These are phyloP conservation scores for Lichtheimia ornata DNA, from an alignment of 371 early-diverging fungal species.

Conservation along the genomic window DNA sequence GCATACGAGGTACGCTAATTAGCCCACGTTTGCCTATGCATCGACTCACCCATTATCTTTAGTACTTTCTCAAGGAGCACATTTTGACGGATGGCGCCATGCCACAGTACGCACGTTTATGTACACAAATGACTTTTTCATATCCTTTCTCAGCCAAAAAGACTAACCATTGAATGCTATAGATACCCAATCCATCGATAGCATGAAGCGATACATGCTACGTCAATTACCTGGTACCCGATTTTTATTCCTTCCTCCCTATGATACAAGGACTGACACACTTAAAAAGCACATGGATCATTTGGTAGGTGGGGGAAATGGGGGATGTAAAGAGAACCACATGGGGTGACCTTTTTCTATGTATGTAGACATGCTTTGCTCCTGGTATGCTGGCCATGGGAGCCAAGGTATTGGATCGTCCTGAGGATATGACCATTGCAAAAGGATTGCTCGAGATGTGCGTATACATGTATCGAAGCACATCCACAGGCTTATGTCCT, in stretches of 20 bases:
- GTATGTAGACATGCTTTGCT: slow-evolving; percentile 67
- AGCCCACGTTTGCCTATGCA: not conserved
- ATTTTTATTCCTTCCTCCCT: slow-evolving; percentile 46
- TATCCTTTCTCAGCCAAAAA: not conserved
- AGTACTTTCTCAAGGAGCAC: slow-evolving; percentile 79
- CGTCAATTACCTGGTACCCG: slow-evolving; percentile 40
- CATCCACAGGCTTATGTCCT: slow-evolving; percentile 58
- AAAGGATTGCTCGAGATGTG: slow-evolving; percentile 60
- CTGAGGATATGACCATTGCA: slow-evolving; percentile 47
- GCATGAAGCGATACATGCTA: slow-evolving; percentile 56
- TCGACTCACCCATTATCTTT: not conserved
- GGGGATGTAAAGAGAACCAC: too few species aligned
- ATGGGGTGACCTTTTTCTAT: slow-evolving; percentile 67
- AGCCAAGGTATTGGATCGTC: slow-evolving; percentile 48
- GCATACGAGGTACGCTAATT: slow-evolving; percentile 43
- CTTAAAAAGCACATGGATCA: slow-evolving; percentile 51
- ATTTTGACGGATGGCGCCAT: slow-evolving; percentile 54
- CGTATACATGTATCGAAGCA: slow-evolving; percentile 57
- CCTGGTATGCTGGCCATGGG: slow-evolving; percentile 78
- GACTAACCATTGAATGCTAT: too few species aligned
- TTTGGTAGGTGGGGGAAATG: slow-evolving; percentile 28
- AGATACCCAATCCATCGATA: slow-evolving; percentile 51
- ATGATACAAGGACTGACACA: slow-evolving; percentile 22
- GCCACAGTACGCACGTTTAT: slow-evolving; percentile 52
- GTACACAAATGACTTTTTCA: slow-evolving; percentile 32